Evolutionary conservation across 495 filamentous ascomycete species (phyloP), one percentile per base, ranked within the genome.

Genomic region (Alectoria sarmentosa): DNA sequence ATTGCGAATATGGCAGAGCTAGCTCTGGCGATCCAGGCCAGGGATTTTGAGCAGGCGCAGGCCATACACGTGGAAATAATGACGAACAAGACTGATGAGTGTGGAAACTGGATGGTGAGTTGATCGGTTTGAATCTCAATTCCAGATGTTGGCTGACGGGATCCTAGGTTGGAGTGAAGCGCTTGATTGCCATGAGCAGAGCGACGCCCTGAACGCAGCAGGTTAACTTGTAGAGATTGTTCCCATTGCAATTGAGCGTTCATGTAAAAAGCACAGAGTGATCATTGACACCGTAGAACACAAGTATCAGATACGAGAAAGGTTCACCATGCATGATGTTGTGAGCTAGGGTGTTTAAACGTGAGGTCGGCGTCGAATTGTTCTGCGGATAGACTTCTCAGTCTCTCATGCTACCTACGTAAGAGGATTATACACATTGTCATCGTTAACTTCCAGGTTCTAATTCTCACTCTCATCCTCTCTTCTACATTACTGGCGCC

Each of bases 51-150:
- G 52, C 79, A 79, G n/a, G 94, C 94, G 4, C 77, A 81, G 44
- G 80, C 77, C 28, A 79, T 96, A 63, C 91, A 97, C 74, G 80
- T 89, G 32, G 86, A 95, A 69, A 86, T 98, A 68, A 83, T 93
- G 77, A 86, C 82, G 60, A 88, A 90, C 73, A 88, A 88, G 76
- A 88, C 80, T 17, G 86, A 91, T 36, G 91, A 97, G 74, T 96
- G 91, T 69, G 88, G 88, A 41, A 87, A 90, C 69, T 98, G 95
- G 94, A 96, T 98, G 93, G 92, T 96, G 78, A 82, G 89, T 83
- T 57, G 13, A 5, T 21, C 39, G 17, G 37, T 30, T 36, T 41
- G 26, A 30, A 4, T 17, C 9, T 26, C n/a, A 17, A 41, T 26
- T 13, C 28, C 32, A 54, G 38, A 60, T 23, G 30, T n/a, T 41